Base-by-base conservation (phyloP, 345 rosid species). In the Salix arbutifolia region DNA sequence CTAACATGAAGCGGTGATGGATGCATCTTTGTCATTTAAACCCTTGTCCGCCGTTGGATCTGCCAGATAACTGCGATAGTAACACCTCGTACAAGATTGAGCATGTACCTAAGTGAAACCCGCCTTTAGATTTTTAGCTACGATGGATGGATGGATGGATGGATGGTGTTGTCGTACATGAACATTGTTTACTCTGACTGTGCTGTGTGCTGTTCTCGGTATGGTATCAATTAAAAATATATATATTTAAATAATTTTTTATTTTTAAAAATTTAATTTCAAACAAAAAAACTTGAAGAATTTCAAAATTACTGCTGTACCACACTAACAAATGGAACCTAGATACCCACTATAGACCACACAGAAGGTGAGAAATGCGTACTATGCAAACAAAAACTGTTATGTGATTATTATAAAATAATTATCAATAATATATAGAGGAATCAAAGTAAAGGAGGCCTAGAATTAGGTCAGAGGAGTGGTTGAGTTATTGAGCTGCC, bases 381-480 rank as follows among this genome's bases (percentile, higher is more conserved):
- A 23, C 16, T 10, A 4, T 58, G 28, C 28, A 9, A 58, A 4
- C 13, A 58, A 10, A 58, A 58, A 13, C 62, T 9, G 11, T 58
- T 3, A 4, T n/a, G 10, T 56, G 26, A 58, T 58, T 56, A 56
- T 56, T 56, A 56, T 56, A 56, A 56, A 56, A n/a, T 56, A 56
- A 56, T n/a, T 56, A 26, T n/a, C 1, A n/a, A n/a, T 9, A 58
- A 56, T n/a, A 58, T 9, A n/a, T 10, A 92, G 84, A 75, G 90
- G 92, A 88, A 90, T 92, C 90, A 85, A 88, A 88, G 85, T 77
- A 74, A 71, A 81, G 83, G 78, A 75, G 78, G 82, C 67, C 71
- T 78, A 81, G 84, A 89, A 86, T 86, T 83, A 89, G 89, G 94
- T 89, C 94, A 89, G 94, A 82, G 84, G 93, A 92, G 93, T 92